Evolutionary conservation across 2,329 filamentous ascomycete species (phyloP), one percentile per base, ranked within the genome.

Genomic region (Pezicula radicicola): DNA sequence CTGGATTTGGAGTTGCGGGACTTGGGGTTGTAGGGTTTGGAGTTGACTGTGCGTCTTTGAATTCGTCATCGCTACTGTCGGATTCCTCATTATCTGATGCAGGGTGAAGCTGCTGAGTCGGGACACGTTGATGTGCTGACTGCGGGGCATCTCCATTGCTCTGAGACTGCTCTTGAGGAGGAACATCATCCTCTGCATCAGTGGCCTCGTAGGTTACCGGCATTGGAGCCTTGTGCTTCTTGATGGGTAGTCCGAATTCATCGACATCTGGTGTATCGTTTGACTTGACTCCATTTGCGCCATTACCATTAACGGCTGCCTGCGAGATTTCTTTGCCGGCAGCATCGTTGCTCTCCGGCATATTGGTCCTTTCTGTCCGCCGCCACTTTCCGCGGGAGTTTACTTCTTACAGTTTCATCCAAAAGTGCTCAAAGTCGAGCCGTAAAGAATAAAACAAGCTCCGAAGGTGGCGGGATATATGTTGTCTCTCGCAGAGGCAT

Each of bases 201-300:
- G 46, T 41, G 44, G 52, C n/a, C 25, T 46, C 49, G 25, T 52
- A 35, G 19, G 37, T 53, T 56, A 58, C 52, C 33, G 56, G 49
- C 40, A 53, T 47, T 18, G 71, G 67, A 49, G 66, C 70, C 61
- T 68, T 61, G 62, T 67, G 76, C 60, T 75, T 80, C 65, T 75
- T 76, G 55, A 87, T 78, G 16, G 85, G 85, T 57, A 90, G 71
- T 47, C 87, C 87, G 66, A 89, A 90, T 59, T 90, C 87, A 67
- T 90, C 87, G 53, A 84, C 71, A 62, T 86, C 81, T 28, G 41
- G 30, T 40, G 30, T 37, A n/a, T 36, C 33, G 19, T 30, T 30
- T 12, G 33, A 13, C n/a, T 25, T 16, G 1, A 15, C 19, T 8
- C 18, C 28, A 41, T 55, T 43, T 55, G 46, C 53, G 42, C 44